Percentiles rank a stretch among this genome's conserved stretches.
phyloP scores from a whole-genome alignment of 139 green algal species.

The Astrephomene gubernaculifera region DNA sequence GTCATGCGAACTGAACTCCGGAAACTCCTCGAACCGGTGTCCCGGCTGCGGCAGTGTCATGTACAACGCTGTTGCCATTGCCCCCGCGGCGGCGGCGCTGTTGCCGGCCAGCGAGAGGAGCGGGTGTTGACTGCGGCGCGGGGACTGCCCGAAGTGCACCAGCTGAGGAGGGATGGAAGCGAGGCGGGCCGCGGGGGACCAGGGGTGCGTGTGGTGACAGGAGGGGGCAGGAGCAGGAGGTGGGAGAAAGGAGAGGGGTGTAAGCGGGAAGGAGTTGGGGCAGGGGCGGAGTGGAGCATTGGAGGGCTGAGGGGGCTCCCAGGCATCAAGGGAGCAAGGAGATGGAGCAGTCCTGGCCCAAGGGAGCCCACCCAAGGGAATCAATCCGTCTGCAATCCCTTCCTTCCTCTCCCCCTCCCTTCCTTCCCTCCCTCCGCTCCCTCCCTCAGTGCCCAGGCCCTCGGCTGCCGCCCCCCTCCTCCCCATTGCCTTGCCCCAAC shows the following conservation, averaged over 20 bases:
- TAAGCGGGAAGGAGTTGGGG: background rate
- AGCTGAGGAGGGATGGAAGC: background rate
- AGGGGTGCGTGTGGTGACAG: background rate
- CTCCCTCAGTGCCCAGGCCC: background rate
- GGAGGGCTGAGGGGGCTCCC: too few relatives aligned
- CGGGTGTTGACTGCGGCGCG: background rate
- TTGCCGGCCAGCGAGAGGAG: too few relatives aligned
- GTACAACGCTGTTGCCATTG: too few relatives aligned
- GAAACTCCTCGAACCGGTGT: conserved; percentile 6
- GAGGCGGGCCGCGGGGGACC: too few relatives aligned
- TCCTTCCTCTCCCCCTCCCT: background rate
- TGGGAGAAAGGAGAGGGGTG: background rate
- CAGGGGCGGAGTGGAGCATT: too few relatives aligned
- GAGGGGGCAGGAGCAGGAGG: background rate
- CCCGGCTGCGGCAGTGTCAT: conserved; percentile 12
- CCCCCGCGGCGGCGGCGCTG: background rate
- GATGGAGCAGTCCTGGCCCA: too few relatives aligned
- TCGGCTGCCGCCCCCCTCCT: background rate
- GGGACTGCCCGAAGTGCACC: conserved; percentile 33
- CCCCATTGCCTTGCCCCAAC: too few relatives aligned
- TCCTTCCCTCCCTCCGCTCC: background rate
- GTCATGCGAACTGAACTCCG: background rate
- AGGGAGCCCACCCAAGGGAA: too few relatives aligned
- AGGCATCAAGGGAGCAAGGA: too few relatives aligned
- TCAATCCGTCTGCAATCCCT: background rate